Percentiles rank a stretch among this genome's conserved stretches.
These are phyloP conservation scores for Aspergillus fischeri DNA, from an alignment of 2,329 filamentous ascomycete genomes.

Conservation along the genomic window DNA sequence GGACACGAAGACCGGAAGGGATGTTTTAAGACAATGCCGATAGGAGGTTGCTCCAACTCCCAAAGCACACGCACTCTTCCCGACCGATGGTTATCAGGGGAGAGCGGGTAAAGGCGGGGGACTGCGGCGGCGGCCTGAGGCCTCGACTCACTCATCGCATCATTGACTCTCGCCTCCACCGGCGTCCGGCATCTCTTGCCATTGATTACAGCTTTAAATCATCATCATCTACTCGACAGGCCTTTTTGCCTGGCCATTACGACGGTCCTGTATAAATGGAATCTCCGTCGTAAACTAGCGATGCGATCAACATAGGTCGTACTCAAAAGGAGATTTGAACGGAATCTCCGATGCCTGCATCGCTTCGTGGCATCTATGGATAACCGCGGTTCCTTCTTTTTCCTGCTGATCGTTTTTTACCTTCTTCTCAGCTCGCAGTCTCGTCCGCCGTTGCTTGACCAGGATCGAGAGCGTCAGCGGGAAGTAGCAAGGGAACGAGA, in stretches of 20 bases:
- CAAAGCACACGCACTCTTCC: neutral
- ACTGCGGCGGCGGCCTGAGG: constrained; percentile 15
- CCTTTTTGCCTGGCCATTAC: neutral
- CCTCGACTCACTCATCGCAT: constrained; percentile 20
- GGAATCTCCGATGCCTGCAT: constrained; percentile 20
- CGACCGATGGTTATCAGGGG: constrained; percentile 10
- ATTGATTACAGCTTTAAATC: neutral
- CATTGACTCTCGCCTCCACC: constrained; percentile 16
- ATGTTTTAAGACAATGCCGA: neutral
- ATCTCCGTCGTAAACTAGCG: constrained; percentile 13
- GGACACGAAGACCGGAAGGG: neutral
- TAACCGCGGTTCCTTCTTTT: constrained; percentile 46
- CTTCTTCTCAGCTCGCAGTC: constrained; percentile 50
- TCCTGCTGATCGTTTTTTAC: constrained; percentile 51
- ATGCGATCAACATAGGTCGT: constrained; percentile 22
- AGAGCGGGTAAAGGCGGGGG: constrained; percentile 3
- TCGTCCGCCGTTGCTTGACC: constrained; percentile 36
- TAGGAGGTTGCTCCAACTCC: neutral
- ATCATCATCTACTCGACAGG: neutral
- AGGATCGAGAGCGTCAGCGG: constrained; percentile 45
- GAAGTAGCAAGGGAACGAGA: constrained; percentile 49
- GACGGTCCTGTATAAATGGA: neutral
- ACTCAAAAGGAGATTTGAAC: constrained; percentile 14
- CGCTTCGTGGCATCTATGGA: constrained; percentile 37
- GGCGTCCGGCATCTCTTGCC: constrained; percentile 3